These are phyloP conservation scores for Entonaema liquescens DNA, from an alignment of 495 filamentous ascomycete genomes.

Conservation along the genomic window DNA sequence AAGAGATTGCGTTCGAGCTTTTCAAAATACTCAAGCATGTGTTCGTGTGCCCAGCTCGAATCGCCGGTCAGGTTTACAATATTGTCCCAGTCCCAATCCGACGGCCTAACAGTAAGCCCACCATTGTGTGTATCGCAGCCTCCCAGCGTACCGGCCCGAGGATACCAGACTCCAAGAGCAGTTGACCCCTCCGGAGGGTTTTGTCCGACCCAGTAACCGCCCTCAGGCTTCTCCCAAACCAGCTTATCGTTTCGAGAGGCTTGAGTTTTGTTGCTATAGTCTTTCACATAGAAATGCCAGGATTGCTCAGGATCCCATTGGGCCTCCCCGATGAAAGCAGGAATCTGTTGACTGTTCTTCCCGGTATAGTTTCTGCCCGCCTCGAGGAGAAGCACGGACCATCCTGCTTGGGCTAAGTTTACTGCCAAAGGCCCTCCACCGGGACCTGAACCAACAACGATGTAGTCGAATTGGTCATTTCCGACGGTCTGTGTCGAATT, in stretches of 20 bases:
- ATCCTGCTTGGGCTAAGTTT: conserved; percentile 1
- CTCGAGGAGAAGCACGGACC: background rate
- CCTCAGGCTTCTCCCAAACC: background rate
- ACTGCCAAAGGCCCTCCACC: background rate
- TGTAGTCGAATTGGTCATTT: conserved; percentile 7
- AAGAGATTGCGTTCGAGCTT: conserved; percentile 2
- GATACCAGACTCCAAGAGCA: background rate
- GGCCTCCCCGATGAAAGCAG: background rate
- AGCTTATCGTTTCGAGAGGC: background rate
- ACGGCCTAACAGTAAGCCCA: background rate
- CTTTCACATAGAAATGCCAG: background rate
- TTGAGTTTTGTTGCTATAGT: background rate
- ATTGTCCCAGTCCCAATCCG: background rate
- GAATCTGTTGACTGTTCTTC: background rate
- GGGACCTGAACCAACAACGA: background rate
- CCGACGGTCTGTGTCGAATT: background rate
- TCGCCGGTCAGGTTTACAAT: background rate
- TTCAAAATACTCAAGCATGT: background rate
- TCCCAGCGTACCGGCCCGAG: conserved; percentile 3
- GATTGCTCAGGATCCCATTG: background rate
- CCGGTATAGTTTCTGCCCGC: background rate
- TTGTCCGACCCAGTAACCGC: background rate
- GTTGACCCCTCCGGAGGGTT: conserved; percentile 2
- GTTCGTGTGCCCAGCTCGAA: background rate
- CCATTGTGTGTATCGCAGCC: conserved; percentile 5